These are phyloP conservation scores for Geotrichum carabidarum DNA, from an alignment of 1,139 yeast genomes.

Conservation along the genomic window DNA sequence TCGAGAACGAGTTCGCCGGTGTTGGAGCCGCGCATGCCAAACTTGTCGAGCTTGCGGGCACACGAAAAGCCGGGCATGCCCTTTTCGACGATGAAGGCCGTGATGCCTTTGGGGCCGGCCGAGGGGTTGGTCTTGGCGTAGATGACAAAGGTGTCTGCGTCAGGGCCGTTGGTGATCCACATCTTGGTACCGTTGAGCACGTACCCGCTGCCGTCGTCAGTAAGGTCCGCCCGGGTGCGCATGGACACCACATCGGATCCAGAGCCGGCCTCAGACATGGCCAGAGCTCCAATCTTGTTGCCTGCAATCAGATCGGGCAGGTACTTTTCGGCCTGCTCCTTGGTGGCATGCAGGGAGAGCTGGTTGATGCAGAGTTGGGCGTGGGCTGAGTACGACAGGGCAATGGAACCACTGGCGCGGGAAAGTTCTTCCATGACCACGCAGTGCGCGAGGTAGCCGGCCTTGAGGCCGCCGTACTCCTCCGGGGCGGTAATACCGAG, in stretches of 20 bases:
- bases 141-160: slow-evolving; percentile 35
- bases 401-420: slow-evolving; percentile 35
- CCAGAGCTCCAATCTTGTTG: slow-evolving; percentile 34
- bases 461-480: slow-evolving; percentile 35
- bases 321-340: slow-evolving; percentile 32
- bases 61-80: slow-evolving; percentile 33
- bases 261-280: slow-evolving; percentile 38
- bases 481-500: slow-evolving; percentile 37
- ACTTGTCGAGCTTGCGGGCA: slow-evolving; percentile 35
- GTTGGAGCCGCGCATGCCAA: slow-evolving; percentile 38
- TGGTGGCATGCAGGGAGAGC: slow-evolving; percentile 32
- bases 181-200: slow-evolving; percentile 37
- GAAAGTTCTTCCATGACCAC: slow-evolving; percentile 38
- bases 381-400: slow-evolving; percentile 36
- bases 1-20: slow-evolving; percentile 37
- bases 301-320: slow-evolving; percentile 35
- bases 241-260: slow-evolving; percentile 37
- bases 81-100: slow-evolving; percentile 35
- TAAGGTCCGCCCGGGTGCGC: slow-evolving; percentile 32
- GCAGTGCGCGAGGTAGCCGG: slow-evolving; percentile 36
- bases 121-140: slow-evolving; percentile 37
- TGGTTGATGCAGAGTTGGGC: slow-evolving; percentile 37
- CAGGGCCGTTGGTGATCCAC: slow-evolving; percentile 40
- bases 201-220: slow-evolving; percentile 34
- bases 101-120: slow-evolving; percentile 35